Conservation (phyloP, 2,329 filamentous ascomycete species). For the Leptographium lundbergii region DNA sequence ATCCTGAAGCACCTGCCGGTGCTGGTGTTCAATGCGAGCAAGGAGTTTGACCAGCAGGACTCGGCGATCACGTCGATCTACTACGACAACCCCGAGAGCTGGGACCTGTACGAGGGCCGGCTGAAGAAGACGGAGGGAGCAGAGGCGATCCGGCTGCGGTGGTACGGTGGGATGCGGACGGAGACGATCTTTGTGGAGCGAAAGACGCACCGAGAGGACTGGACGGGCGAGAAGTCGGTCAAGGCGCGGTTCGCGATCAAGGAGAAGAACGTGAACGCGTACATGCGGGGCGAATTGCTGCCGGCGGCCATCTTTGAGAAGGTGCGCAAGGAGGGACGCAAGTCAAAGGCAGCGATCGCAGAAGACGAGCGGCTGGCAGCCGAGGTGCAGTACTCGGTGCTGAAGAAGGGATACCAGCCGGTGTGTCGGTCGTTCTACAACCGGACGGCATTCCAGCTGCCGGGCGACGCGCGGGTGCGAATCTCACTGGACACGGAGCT, state of each 20-base stretch:
- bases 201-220: constrained; percentile 97
- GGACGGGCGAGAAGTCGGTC: constrained; percentile 98
- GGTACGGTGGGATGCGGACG: constrained; percentile 94
- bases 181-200: constrained; percentile 95
- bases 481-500: constrained; percentile 95
- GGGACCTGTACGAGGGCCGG: constrained; percentile 87
- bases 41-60: constrained; percentile 85
- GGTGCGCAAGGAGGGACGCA: constrained; percentile 88
- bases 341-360: constrained; percentile 79
- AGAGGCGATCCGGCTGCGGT: constrained; percentile 87
- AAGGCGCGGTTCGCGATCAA: constrained; percentile 92
- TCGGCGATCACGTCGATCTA: constrained; percentile 97
- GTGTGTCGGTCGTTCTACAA: constrained; percentile 97
- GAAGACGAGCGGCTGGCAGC: constrained; percentile 80
- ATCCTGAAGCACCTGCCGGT: constrained; percentile 96
- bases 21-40: constrained; percentile 91
- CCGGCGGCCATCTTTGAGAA: constrained; percentile 92
- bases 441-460: constrained; percentile 92
- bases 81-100: constrained; percentile 88
- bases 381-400: constrained; percentile 86
- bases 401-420: constrained; percentile 76
- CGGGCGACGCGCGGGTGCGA: constrained; percentile 87
- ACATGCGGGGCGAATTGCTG: constrained; percentile 70
- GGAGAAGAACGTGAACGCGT: constrained; percentile 95
- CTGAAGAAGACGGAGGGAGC: constrained; percentile 97